Evolutionary conservation across 2,329 filamentous ascomycete genomes (phyloP), one percentile per base, ranked within the genome.

Genomic region (Paecilomyces niveus): DNA sequence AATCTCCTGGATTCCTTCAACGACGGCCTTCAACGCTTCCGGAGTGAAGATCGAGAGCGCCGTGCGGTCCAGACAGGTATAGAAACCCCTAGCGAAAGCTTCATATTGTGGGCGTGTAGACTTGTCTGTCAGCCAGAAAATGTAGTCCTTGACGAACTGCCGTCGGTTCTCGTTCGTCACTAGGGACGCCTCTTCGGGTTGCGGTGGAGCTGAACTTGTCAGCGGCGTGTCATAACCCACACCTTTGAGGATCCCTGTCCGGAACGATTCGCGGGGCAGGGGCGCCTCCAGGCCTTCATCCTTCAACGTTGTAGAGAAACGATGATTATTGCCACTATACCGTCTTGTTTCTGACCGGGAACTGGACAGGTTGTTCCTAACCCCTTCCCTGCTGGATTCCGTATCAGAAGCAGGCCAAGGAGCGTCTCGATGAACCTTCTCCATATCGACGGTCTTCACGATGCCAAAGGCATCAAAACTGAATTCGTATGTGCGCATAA

Each of bases 401-500:
- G 61, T n/a, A 5, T 58, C 57, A 10, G 31, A 58, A 15, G 63
- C 49, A 24, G 74, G 70, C 73, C 75, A 77, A 0, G 65, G 60
- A 9, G 71, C 67, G 61, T 77, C 72, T 53, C 70, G 68, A 45
- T 65, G 65, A 10, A 74, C 65, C 49, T 74, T 74, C 52, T 79
- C 69, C 80, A 86, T 85, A 64, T 86, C 76, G 32, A 85, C 74
- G n/a, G 78, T 78, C 58, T 83, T 67, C 10, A 78, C 76, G 21
- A 75, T 68, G 3, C 83, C 85, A 62, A 82, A 84, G 0, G 76
- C 79, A 54, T 85, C 80, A 55, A 85, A 83, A 24, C 89, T 92
- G 71, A 96, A 97, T 66, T 91, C 89, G 70, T 96, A 97, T 0
- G 90, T 93, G 58, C 91, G 83, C 58, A 87, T 82, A 71, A 96